A percentile compares a stretch with the other conserved stretches of the same genome.
Evolutionary conservation across 2,329 filamentous ascomycete species (phyloP).

Genomic region (Pyrenophora seminiperda): DNA sequence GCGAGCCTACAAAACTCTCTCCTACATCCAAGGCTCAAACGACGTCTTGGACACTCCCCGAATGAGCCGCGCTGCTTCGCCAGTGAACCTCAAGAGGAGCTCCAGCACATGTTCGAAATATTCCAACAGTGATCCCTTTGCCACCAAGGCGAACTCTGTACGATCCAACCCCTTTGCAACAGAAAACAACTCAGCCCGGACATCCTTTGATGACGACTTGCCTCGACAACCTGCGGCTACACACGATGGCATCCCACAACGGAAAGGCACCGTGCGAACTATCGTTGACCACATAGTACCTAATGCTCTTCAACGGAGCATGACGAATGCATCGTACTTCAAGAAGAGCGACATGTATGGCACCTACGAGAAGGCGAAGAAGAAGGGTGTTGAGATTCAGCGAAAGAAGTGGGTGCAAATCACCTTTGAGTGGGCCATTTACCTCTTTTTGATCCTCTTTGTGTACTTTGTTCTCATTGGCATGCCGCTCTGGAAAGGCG

Average conservation of each 20-base stretch:
- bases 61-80: constrained; percentile 11
- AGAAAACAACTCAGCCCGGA: constrained; percentile 2
- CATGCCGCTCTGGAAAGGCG: constrained; percentile 54
- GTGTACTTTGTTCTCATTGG: constrained; percentile 56
- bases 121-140: constrained; percentile 22
- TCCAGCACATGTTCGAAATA: constrained; percentile 1
- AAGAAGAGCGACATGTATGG: constrained; percentile 23
- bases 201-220: neutral
- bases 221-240: constrained; percentile 15
- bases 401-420: constrained; percentile 45
- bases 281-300: constrained; percentile 27
- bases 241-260: constrained; percentile 9
- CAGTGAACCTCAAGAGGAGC: neutral
- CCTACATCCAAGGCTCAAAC: constrained; percentile 2
- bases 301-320: constrained; percentile 18
- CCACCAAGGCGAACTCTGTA: constrained; percentile 14
- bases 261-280: constrained; percentile 22
- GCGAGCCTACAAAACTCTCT: constrained; percentile 3
- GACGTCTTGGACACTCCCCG: constrained; percentile 9
- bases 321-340: constrained; percentile 25
- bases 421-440: constrained; percentile 49
- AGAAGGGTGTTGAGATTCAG: constrained; percentile 28
- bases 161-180: constrained; percentile 16
- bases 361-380: constrained; percentile 34
- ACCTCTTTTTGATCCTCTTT: constrained; percentile 44